These are phyloP conservation scores for Schizophyllum amplum DNA, from an alignment of 1,284 basidiomycete genomes.

Conservation along the genomic window DNA sequence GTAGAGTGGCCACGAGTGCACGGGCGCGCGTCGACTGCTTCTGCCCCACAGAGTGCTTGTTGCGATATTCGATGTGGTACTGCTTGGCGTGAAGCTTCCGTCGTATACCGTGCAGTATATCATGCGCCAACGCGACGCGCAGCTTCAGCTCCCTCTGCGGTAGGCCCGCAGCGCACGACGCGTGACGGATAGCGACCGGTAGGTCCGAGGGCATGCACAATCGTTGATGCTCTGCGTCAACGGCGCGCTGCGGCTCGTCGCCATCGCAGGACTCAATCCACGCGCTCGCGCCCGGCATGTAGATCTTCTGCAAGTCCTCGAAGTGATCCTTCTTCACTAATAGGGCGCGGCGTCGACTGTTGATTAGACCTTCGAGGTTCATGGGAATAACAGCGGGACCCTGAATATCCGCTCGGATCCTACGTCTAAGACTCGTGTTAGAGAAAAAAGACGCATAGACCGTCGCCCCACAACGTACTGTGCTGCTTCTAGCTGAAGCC, in stretches of 20 bases:
- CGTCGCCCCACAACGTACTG: conserved; percentile 4
- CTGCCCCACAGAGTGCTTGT: conserved; percentile 10
- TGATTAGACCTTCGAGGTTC: background rate
- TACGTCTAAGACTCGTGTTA: too few relatives aligned
- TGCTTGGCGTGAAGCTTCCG: conserved; percentile 9
- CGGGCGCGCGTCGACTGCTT: conserved; percentile 1
- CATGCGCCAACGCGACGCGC: background rate
- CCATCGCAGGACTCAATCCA: background rate
- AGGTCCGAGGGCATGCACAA: conserved; percentile 3
- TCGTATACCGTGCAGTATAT: conserved; percentile 1
- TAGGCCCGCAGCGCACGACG: background rate
- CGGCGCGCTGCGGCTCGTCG: background rate
- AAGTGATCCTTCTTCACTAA: conserved; percentile 7
- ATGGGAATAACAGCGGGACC: background rate
- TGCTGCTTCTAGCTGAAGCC: conserved; percentile 1
- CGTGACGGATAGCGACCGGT: background rate
- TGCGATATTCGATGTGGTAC: conserved; percentile 8
- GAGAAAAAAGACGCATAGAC: too few relatives aligned
- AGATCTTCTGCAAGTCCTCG: conserved; percentile 7
- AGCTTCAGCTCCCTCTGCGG: conserved; percentile 6
- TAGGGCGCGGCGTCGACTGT: conserved; percentile 5
- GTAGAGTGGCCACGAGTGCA: conserved; percentile 1
- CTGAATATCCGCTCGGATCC: background rate
- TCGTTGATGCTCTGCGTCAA: conserved; percentile 3
- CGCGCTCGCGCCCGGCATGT: conserved; percentile 7